A percentile compares a stretch with the other conserved stretches of the same genome.
Evolutionary conservation across 73 alveolate species (phyloP).

Genomic region (Paramecium sonneborni): DNA sequence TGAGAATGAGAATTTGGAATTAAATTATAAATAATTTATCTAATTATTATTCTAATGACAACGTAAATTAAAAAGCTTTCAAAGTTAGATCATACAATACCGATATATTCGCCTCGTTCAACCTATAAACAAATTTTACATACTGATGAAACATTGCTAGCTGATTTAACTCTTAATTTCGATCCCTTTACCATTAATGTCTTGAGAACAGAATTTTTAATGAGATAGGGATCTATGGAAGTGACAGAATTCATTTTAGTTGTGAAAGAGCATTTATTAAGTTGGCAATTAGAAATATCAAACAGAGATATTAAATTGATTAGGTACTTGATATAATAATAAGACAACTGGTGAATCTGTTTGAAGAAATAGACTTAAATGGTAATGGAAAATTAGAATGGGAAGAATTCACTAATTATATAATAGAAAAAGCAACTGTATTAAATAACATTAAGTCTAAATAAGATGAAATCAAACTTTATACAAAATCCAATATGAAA

Average conservation of each 20-base stretch:
- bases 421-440: slow-evolving; percentile 82
- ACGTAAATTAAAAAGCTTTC: slow-evolving; percentile 42
- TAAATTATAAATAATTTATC: not conserved
- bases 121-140: slow-evolving; percentile 60
- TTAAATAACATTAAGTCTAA: slow-evolving; percentile 72
- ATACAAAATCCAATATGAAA: slow-evolving; percentile 67
- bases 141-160: slow-evolving; percentile 67
- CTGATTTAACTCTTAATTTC: slow-evolving; percentile 79
- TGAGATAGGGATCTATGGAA: slow-evolving; percentile 66
- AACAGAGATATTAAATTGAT: slow-evolving; percentile 75
- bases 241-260: slow-evolving; percentile 73
- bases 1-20: not conserved
- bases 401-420: slow-evolving; percentile 86
- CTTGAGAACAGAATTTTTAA: slow-evolving; percentile 76
- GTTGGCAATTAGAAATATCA: slow-evolving; percentile 79
- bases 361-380: slow-evolving; percentile 80
- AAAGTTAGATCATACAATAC: slow-evolving; percentile 60
- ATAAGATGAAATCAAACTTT: slow-evolving; percentile 78
- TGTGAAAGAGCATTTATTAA: slow-evolving; percentile 76
- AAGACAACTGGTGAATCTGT: slow-evolving; percentile 65
- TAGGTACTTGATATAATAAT: slow-evolving; percentile 59
- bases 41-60: not conserved
- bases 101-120: slow-evolving; percentile 65
- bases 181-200: slow-evolving; percentile 86
- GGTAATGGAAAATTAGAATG: slow-evolving; percentile 81